Percentiles rank a stretch among this genome's conserved stretches.
phyloP scores from a whole-genome alignment of 2,329 filamentous ascomycete species.

The Lecanicillium sp. region DNA sequence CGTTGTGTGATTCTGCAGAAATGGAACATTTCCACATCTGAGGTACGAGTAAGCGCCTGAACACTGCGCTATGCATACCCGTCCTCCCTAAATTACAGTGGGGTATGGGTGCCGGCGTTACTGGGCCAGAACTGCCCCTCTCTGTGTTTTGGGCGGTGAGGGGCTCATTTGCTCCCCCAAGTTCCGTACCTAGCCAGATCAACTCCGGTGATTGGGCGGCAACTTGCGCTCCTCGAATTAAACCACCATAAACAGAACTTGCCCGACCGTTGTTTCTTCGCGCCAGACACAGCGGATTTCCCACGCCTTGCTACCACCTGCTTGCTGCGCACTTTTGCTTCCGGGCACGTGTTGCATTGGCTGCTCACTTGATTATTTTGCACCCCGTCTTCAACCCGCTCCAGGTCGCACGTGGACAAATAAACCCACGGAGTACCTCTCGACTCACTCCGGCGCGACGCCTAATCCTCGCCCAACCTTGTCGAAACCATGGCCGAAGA shows the following conservation, averaged over 20 bases:
- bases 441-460: not conserved
- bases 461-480: not conserved
- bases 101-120: not conserved
- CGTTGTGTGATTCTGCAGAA: no score
- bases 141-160: conserved; percentile 8
- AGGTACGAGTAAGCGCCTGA: no score
- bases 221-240: conserved; percentile 1
- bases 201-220: conserved; percentile 5
- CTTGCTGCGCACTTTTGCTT: not conserved
- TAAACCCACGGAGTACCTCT: not conserved
- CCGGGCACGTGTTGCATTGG: not conserved
- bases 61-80: not conserved
- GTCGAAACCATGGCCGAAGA: conserved; percentile 35
- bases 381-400: not conserved
- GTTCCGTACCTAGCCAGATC: conserved; percentile 2
- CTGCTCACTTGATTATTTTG: not conserved
- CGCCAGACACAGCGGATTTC: no score
- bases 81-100: not conserved
- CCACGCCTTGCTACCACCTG: no score
- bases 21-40: no score
- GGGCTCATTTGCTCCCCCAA: conserved; percentile 6
- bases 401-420: conserved; percentile 2
- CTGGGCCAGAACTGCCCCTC: conserved; percentile 3
- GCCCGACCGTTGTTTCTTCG: no score
- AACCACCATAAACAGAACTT: not conserved